These are phyloP conservation scores for Aristolochia californica DNA, from an alignment of 164 flowering plant species.

Conservation along the genomic window DNA sequence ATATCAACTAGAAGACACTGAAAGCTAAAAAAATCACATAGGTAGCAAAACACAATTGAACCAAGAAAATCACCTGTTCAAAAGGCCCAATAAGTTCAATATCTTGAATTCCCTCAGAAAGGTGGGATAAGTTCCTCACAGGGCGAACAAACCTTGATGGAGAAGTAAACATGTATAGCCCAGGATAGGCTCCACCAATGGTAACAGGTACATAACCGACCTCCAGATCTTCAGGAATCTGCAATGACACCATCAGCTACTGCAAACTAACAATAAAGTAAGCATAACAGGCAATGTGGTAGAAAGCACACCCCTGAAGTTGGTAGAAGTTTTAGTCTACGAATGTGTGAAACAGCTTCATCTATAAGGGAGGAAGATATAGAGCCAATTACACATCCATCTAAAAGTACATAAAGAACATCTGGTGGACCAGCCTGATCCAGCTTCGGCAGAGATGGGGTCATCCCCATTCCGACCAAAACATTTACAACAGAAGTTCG, in stretches of 20 bases:
- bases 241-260: constrained; percentile 4
- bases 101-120: constrained; percentile 25
- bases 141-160: constrained; percentile 91
- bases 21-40: not conserved
- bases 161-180: constrained; percentile 67
- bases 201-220: constrained; percentile 89
- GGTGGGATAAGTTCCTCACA: constrained; percentile 49
- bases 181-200: constrained; percentile 81
- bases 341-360: constrained; percentile 52
- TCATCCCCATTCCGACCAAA: constrained; percentile 64
- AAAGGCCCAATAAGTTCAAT: constrained; percentile 94
- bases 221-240: constrained; percentile 92
- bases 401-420: constrained; percentile 62
- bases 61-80: constrained; percentile 56
- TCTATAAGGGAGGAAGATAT: constrained; percentile 38
- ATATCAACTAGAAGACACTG: not conserved
- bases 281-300: not conserved
- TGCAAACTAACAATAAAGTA: not conserved
- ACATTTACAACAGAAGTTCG: constrained; percentile 36
- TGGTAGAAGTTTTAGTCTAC: constrained; percentile 53
- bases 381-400: constrained; percentile 77
- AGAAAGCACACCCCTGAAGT: constrained; percentile 36
- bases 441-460: constrained; percentile 57
- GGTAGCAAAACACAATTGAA: not conserved
- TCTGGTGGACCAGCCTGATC: constrained; percentile 69